Conservation (phyloP, 73 alveolate genomes). For the Uronychia binucleata region DNA sequence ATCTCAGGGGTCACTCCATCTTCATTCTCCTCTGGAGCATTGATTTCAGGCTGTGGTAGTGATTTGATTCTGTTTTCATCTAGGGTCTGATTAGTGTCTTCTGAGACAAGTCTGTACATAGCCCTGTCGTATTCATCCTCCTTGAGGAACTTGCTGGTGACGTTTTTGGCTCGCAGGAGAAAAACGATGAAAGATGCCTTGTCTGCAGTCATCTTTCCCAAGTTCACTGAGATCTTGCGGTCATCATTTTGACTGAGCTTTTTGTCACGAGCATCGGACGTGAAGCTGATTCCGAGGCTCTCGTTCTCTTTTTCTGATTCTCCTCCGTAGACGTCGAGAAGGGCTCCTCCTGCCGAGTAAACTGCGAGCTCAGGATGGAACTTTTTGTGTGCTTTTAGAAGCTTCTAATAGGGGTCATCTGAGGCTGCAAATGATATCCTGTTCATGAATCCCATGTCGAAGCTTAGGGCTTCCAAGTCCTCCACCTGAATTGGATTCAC, state of each 20-base stretch:
- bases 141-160: too few species aligned
- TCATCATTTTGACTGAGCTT: slow-evolving; percentile 22
- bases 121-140: slow-evolving; percentile 15
- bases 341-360: too few species aligned
- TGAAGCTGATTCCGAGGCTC: too few species aligned
- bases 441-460: slow-evolving; percentile 5
- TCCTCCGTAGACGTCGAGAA: too few species aligned
- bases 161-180: too few species aligned
- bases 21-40: slow-evolving; percentile 22
- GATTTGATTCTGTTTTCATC: slow-evolving; percentile 4
- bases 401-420: slow-evolving; percentile 23
- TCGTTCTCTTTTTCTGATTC: too few species aligned
- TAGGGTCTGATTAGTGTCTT: slow-evolving; percentile 17
- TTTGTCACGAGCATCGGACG: too few species aligned
- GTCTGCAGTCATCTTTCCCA: too few species aligned
- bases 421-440: slow-evolving; percentile 15
- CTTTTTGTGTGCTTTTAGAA: too few species aligned
- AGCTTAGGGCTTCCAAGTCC: slow-evolving; percentile 1
- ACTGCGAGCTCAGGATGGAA: too few species aligned
- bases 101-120: slow-evolving; percentile 14
- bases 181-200: too few species aligned
- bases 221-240: slow-evolving; percentile 8
- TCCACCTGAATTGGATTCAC: slow-evolving; percentile 1
- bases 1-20: slow-evolving; percentile 1
- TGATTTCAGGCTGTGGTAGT: background rate